Evolutionary conservation across 192 early-diverging fungal genomes (phyloP), one percentile per base, ranked within the genome.

Genomic region (Rhizoclosmatium globosum): DNA sequence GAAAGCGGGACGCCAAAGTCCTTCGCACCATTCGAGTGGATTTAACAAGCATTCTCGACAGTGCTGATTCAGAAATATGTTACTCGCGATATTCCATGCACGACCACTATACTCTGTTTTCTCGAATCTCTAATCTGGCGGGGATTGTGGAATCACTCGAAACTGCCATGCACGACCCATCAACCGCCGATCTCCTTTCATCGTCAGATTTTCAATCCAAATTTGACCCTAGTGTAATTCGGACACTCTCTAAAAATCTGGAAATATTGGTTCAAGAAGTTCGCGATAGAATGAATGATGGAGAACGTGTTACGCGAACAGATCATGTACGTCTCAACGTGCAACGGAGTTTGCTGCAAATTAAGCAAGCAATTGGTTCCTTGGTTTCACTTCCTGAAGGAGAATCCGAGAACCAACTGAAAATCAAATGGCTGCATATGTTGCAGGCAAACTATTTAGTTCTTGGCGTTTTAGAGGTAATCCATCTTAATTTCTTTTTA

Each of bases 391-490:
- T n/a, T n/a, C n/a, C n/a, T n/a, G n/a, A n/a, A n/a, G n/a, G n/a
- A n/a, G n/a, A n/a, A n/a, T n/a, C n/a, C n/a, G n/a, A n/a, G n/a
- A n/a, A n/a, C n/a, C n/a, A n/a, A n/a, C n/a, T n/a, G n/a, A n/a
- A 62, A 39, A 62, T 62, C 61, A 31, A 62, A n/a, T 68, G 66
- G 66, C 13, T 17, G 41, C 6, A 68, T 44, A 23, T 45, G 13
- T 45, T 68, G 13, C 66, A 68, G 6, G 13, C 43, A 17, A 68
- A 68, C 45, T 21, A 17, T 19, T 41, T 68, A 2, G 23, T 45
- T 17, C 23, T 68, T 1, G 66, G 66, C 39, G 23, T 68, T 1
- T 19, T 45, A 41, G 66, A 68, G 66, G 66, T 68, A 42, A 64
- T 19, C 62, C 21, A 19, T 19, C n/a, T 19, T 1, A 2, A 1